These are phyloP conservation scores for Lignosus rhinocerotis DNA, from an alignment of 1,284 basidiomycete genomes.

Conservation along the genomic window DNA sequence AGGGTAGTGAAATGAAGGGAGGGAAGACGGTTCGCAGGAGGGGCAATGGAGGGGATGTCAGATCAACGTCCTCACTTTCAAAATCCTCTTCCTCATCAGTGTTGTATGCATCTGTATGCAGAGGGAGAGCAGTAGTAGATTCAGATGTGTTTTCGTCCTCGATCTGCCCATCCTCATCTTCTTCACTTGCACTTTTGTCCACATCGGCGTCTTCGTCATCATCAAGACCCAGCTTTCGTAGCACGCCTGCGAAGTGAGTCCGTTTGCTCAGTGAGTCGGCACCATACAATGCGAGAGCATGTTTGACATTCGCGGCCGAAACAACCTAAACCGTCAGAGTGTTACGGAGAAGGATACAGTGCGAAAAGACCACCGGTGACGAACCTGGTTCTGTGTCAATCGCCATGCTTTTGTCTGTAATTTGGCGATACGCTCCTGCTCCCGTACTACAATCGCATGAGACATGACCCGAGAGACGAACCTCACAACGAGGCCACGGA, in stretches of 20 bases:
- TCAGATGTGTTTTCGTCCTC: neutral
- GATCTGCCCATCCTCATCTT: conserved; percentile 8
- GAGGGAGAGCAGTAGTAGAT: neutral
- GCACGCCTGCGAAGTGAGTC: conserved; percentile 38
- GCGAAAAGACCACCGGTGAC: neutral
- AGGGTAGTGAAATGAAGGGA: conserved; percentile 29
- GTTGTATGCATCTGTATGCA: conserved; percentile 2
- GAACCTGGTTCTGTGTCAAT: conserved; percentile 31
- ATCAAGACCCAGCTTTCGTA: conserved; percentile 18
- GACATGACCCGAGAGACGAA: conserved; percentile 55
- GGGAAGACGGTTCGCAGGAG: conserved; percentile 28
- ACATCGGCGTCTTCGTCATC: conserved; percentile 20
- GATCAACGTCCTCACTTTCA: conserved; percentile 16
- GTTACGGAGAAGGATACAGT: neutral
- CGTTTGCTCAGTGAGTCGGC: conserved; percentile 30
- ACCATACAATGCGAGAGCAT: conserved; percentile 46
- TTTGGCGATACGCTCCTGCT: conserved; percentile 58
- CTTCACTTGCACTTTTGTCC: conserved; percentile 2
- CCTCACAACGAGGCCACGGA: conserved; percentile 46
- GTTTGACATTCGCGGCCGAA: conserved; percentile 42
- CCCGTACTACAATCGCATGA: conserved; percentile 50
- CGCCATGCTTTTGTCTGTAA: conserved; percentile 60
- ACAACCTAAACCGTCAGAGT: conserved; percentile 29
- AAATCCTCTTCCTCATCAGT: neutral
- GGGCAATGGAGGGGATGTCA: neutral